Evolutionary conservation across 2,329 filamentous ascomycete species (phyloP).

Genomic region (Neonectria neomacrospora): DNA sequence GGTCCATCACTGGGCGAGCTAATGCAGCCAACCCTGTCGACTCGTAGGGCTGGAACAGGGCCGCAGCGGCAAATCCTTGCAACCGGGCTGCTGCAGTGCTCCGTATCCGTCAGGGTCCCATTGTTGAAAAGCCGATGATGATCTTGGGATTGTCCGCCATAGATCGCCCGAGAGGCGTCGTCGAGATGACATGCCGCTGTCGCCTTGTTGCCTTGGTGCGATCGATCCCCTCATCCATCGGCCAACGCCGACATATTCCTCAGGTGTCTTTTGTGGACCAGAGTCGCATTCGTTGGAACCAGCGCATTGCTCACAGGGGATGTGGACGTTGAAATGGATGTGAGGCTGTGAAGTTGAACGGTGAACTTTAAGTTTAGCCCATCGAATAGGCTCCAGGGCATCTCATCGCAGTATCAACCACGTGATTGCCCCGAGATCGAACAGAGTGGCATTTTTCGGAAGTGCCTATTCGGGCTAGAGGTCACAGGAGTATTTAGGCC

Average conservation of each 20-base stretch:
- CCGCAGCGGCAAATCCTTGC: slow-evolving; percentile 6
- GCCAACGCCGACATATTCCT: slow-evolving; percentile 4
- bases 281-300: neutral
- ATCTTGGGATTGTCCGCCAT: slow-evolving; percentile 9
- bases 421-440: neutral
- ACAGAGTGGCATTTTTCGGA: neutral
- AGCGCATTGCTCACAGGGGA: neutral
- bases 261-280: neutral
- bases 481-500: neutral
- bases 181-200: slow-evolving; percentile 12
- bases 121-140: neutral
- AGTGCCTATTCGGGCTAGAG: neutral
- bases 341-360: neutral
- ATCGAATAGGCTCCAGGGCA: neutral
- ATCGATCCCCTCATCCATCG: slow-evolving; percentile 7
- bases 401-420: neutral
- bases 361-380: neutral
- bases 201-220: slow-evolving; percentile 26
- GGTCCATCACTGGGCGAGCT: slow-evolving; percentile 40
- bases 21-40: slow-evolving; percentile 36
- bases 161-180: slow-evolving; percentile 19
- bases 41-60: slow-evolving; percentile 43
- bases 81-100: neutral
- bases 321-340: neutral
- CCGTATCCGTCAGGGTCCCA: neutral